A percentile compares a stretch with the other conserved stretches of the same genome.
Evolutionary conservation across 805 yeast species (phyloP).

Genomic region (Ogataea angusta): DNA sequence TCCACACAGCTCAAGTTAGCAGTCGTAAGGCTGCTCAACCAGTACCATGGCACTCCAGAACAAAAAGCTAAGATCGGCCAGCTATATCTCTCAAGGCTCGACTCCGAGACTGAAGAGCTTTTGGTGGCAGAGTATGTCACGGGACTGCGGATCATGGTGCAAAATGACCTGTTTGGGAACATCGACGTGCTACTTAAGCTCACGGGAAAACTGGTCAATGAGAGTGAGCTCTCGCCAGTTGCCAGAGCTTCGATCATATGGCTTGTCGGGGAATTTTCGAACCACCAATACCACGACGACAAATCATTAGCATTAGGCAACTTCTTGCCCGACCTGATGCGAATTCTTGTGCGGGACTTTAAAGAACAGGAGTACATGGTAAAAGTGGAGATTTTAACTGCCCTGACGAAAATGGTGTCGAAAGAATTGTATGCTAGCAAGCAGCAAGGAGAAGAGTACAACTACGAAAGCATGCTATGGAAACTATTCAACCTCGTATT

Average conservation of each 20-base stretch:
- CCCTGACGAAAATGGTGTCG: slow-evolving; percentile 71
- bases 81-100: slow-evolving; percentile 54
- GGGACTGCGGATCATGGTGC: slow-evolving; percentile 70
- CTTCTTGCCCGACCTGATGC: slow-evolving; percentile 73
- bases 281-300: slow-evolving; percentile 9
- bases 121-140: slow-evolving; percentile 64
- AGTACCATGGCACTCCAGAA: slow-evolving; percentile 24
- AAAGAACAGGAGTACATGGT: slow-evolving; percentile 53
- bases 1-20: slow-evolving; percentile 31
- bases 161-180: slow-evolving; percentile 53
- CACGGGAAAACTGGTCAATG: slow-evolving; percentile 26
- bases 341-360: slow-evolving; percentile 54
- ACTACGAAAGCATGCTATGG: slow-evolving; percentile 36
- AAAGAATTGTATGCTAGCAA: slow-evolving; percentile 46
- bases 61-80: slow-evolving; percentile 54
- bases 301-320: slow-evolving; percentile 24
- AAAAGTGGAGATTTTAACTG: slow-evolving; percentile 64
- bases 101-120: slow-evolving; percentile 23
- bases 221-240: slow-evolving; percentile 15
- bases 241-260: slow-evolving; percentile 86
- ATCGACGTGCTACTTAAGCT: slow-evolving; percentile 54
- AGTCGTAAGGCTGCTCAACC: slow-evolving; percentile 55
- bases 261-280: slow-evolving; percentile 82
- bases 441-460: slow-evolving; percentile 27
- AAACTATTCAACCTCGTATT: slow-evolving; percentile 61